Evolutionary conservation across 1,284 basidiomycete genomes (phyloP).

Genomic region (Boletus smithii): DNA sequence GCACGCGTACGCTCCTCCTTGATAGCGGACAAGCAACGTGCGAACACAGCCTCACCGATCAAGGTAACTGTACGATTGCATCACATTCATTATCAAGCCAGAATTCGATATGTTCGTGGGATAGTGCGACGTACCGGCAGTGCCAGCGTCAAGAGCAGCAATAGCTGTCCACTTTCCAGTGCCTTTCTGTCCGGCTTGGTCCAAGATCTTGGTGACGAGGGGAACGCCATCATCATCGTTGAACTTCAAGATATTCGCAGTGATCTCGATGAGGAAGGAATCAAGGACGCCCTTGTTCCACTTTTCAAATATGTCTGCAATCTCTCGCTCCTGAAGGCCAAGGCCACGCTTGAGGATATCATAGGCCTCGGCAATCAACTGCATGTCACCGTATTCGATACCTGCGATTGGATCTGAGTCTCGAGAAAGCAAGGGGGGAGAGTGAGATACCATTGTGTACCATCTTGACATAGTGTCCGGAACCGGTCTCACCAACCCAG

Average conservation of each 20-base stretch:
- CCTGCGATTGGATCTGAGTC: conserved; percentile 42
- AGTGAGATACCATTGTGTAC: conserved; percentile 85
- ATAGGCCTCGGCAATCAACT: conserved; percentile 97
- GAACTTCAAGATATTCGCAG: conserved; percentile 91
- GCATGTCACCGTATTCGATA: conserved; percentile 99
- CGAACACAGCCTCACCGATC: conserved; percentile 99
- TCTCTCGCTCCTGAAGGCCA: conserved; percentile 80
- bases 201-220: conserved; percentile 92
- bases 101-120: conserved; percentile 6
- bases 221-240: conserved; percentile 94
- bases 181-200: conserved; percentile 97
- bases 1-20: conserved; percentile 97
- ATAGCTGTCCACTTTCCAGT: conserved; percentile 99
- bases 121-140: conserved; percentile 56
- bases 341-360: conserved; percentile 98
- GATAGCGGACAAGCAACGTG: conserved; percentile 95
- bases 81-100: conserved; percentile 7
- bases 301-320: conserved; percentile 82
- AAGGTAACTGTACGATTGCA: conserved; percentile 71
- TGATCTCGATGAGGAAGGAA: conserved; percentile 99
- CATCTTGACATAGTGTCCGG: conserved; percentile 98
- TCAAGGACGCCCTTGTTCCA: conserved; percentile 99
- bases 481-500: conserved; percentile 96
- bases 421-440: conserved; percentile 10
- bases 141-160: conserved; percentile 94